phyloP scores from a whole-genome alignment of 129 eudicot genomes.

The Chrysanthemum lavandulifolium region DNA sequence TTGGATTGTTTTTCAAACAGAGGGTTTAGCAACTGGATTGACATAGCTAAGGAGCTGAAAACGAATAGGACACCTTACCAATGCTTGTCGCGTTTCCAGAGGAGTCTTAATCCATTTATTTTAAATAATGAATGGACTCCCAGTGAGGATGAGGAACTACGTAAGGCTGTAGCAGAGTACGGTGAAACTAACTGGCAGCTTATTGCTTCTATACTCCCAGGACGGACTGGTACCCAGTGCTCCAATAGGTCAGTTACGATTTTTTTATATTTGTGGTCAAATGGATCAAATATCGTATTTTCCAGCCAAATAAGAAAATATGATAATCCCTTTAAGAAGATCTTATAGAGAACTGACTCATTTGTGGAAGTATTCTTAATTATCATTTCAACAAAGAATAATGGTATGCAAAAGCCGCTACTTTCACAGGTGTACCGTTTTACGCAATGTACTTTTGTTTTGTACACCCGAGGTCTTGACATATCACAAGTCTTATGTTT shows the following conservation, averaged over 20 bases:
- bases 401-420: too few relatives aligned
- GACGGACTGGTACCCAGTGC: conserved; percentile 93
- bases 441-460: too few relatives aligned
- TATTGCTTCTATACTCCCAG: conserved; percentile 75
- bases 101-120: conserved; percentile 90
- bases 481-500: too few relatives aligned
- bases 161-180: conserved; percentile 66
- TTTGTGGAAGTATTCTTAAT: too few relatives aligned
- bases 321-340: background rate
- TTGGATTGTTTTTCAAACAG: conserved; percentile 49
- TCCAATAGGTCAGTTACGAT: conserved; percentile 72
- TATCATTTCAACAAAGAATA: too few relatives aligned
- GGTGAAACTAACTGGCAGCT: conserved; percentile 86
- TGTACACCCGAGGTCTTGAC: too few relatives aligned
- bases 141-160: conserved; percentile 68
- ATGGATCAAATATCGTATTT: background rate
- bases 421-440: too few relatives aligned
- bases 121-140: conserved; percentile 78
- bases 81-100: conserved; percentile 82
- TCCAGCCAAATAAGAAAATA: conserved; percentile 4
- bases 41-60: conserved; percentile 52
- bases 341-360: too few relatives aligned
- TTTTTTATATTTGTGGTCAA: background rate
- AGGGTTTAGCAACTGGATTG: conserved; percentile 67
- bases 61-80: conserved; percentile 86